Conservation (phyloP, 176 grass and related monocot species). For the Tuctoria greenei region DNA sequence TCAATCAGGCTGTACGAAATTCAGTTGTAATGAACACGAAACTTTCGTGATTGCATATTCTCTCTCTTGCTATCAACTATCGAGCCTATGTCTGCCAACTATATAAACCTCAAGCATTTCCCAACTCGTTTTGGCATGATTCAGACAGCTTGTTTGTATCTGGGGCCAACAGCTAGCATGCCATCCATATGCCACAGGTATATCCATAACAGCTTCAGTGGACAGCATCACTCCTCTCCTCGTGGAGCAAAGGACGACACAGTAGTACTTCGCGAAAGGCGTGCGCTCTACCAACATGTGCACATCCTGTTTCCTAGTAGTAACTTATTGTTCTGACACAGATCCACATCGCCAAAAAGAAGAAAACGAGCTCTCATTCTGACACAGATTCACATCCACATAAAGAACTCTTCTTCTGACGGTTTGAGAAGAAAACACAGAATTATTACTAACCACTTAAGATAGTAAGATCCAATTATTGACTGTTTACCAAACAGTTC, state of each 20-base stretch:
- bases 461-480: not conserved
- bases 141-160: slow-evolving; percentile 9
- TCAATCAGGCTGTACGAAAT: not conserved
- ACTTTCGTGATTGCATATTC: not conserved
- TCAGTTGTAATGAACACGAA: not conserved
- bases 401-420: not conserved
- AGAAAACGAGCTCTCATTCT: not conserved
- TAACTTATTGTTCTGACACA: slow-evolving; percentile 2
- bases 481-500: not conserved
- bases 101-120: slow-evolving; percentile 24
- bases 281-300: slow-evolving; percentile 12
- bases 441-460: not conserved
- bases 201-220: slow-evolving; percentile 35
- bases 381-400: not conserved
- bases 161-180: slow-evolving; percentile 13
- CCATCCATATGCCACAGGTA: slow-evolving; percentile 6
- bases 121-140: slow-evolving; percentile 13
- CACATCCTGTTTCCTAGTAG: not conserved
- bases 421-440: not conserved
- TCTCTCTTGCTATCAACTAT: not conserved
- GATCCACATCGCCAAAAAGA: not conserved
- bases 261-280: slow-evolving; percentile 16
- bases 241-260: not conserved
- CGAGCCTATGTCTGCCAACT: not conserved
- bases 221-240: slow-evolving; percentile 22